Conservation (phyloP, 2,329 filamentous ascomycete species). For the Cladophialophora carrionii region DNA sequence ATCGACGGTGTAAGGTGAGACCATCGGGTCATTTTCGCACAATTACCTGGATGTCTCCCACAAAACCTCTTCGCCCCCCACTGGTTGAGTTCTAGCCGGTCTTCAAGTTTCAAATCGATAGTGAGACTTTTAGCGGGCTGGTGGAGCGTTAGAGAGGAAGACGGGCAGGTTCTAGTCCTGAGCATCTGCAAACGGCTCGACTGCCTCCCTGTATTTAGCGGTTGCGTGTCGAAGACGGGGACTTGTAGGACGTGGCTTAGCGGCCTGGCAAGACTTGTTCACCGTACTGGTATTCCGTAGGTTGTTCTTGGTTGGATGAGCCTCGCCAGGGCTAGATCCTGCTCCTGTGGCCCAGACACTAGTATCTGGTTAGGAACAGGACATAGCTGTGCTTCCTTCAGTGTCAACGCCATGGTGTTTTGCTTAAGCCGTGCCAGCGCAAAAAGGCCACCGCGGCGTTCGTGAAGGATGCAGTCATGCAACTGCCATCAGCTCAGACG, state of each 20-base stretch:
- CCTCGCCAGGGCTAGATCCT: neutral
- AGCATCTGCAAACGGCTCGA: neutral
- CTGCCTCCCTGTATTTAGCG: neutral
- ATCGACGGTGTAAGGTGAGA: neutral
- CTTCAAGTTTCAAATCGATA: neutral
- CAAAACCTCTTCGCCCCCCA: neutral
- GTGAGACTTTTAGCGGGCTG: neutral
- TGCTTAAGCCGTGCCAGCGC: neutral
- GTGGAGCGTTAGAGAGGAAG: neutral
- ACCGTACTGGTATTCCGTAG: no score
- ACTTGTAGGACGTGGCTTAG: neutral
- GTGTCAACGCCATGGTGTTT: neutral
- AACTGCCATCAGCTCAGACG: neutral
- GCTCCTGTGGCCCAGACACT: neutral
- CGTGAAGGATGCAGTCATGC: neutral
- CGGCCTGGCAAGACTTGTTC: neutral
- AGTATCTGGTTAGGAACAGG: neutral
- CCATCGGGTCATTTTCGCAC: neutral
- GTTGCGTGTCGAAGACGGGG: no score
- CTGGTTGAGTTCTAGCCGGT: neutral
- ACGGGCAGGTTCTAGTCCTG: neutral
- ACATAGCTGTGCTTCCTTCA: neutral
- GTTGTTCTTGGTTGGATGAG: neutral
- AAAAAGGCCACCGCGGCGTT: neutral
- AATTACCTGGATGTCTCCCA: neutral